A percentile compares a stretch with the other conserved stretches of the same genome.
phyloP scores from a whole-genome alignment of 2,329 filamentous ascomycete species.

The Sarocladiaceae sp. region DNA sequence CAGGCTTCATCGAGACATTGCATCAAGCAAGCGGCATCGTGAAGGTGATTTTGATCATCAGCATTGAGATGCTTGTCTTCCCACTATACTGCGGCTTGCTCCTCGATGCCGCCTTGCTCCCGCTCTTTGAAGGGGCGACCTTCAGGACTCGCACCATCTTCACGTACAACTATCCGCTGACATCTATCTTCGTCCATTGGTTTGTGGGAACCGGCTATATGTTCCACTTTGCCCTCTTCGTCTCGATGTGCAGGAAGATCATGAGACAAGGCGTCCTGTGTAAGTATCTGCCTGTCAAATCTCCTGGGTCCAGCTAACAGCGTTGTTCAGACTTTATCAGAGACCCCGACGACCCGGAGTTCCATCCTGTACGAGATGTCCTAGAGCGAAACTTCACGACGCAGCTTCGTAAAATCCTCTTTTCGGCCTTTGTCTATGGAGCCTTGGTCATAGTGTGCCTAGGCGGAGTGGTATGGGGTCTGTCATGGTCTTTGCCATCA shows the following conservation, averaged over 20 bases:
- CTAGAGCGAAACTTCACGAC: slow-evolving; percentile 87
- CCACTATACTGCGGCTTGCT: slow-evolving; percentile 92
- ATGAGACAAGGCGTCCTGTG: slow-evolving; percentile 91
- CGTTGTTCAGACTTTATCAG: slow-evolving; percentile 73
- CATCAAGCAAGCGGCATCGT: slow-evolving; percentile 93
- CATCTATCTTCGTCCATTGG: slow-evolving; percentile 95
- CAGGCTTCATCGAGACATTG: slow-evolving; percentile 71
- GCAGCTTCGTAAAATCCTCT: slow-evolving; percentile 91
- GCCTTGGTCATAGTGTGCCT: slow-evolving; percentile 87
- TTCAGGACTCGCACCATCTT: slow-evolving; percentile 73
- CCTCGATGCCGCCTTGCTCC: slow-evolving; percentile 80
- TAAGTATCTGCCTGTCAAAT: slow-evolving; percentile 38
- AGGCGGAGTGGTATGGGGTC: slow-evolving; percentile 92
- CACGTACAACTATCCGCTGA: slow-evolving; percentile 71
- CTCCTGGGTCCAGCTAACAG: slow-evolving; percentile 12
- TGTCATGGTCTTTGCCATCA: slow-evolving; percentile 58
- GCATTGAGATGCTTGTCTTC: slow-evolving; percentile 97
- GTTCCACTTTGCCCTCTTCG: slow-evolving; percentile 98
- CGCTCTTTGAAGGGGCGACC: slow-evolving; percentile 78
- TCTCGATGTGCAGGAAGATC: slow-evolving; percentile 98
- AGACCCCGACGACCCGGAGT: slow-evolving; percentile 95
- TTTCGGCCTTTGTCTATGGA: slow-evolving; percentile 93
- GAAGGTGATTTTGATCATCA: slow-evolving; percentile 97
- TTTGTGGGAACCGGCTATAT: slow-evolving; percentile 98
- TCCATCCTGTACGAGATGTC: slow-evolving; percentile 95